A percentile compares a stretch with the other conserved stretches of the same genome.
Conservation (phyloP, 2,329 filamentous ascomycete genomes). For the Apiospora kogelbergensis region DNA sequence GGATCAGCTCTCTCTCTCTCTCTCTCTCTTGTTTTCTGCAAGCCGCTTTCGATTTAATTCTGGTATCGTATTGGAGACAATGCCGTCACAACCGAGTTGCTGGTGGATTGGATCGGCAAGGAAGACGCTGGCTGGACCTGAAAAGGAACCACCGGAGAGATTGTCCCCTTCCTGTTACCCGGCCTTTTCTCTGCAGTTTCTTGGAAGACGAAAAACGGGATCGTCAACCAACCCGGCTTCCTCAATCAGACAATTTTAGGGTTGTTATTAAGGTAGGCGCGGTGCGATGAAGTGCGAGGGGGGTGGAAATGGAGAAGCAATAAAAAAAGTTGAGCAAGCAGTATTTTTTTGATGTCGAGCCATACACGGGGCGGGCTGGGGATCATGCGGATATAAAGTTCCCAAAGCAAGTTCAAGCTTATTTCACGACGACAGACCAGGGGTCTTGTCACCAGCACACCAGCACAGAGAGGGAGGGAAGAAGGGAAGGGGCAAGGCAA, state of each 20-base stretch:
- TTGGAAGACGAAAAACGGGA: background rate
- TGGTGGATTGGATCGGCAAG: background rate
- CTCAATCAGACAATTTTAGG: background rate
- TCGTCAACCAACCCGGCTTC: background rate
- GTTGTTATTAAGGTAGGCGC: constrained; percentile 3
- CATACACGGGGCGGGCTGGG: constrained; percentile 3
- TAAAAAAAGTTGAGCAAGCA: background rate
- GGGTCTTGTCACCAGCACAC: background rate
- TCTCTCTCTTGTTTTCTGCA: background rate
- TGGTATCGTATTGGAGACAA: background rate
- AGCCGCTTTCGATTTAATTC: background rate
- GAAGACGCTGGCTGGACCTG: background rate
- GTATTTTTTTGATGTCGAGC: background rate
- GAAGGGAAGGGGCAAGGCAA: too few relatives aligned
- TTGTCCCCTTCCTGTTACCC: background rate
- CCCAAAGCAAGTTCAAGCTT: constrained; percentile 12
- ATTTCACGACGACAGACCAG: constrained; percentile 10
- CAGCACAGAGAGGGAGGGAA: background rate
- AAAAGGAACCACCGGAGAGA: background rate
- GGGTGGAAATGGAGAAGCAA: background rate
- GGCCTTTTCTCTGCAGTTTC: background rate
- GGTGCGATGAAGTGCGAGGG: constrained; percentile 8
- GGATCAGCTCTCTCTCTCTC: background rate
- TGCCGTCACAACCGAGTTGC: background rate
- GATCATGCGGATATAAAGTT: constrained; percentile 12